phyloP scores from a whole-genome alignment of 2,329 filamentous ascomycete genomes.

The Neopestalotiopsis rosae region DNA sequence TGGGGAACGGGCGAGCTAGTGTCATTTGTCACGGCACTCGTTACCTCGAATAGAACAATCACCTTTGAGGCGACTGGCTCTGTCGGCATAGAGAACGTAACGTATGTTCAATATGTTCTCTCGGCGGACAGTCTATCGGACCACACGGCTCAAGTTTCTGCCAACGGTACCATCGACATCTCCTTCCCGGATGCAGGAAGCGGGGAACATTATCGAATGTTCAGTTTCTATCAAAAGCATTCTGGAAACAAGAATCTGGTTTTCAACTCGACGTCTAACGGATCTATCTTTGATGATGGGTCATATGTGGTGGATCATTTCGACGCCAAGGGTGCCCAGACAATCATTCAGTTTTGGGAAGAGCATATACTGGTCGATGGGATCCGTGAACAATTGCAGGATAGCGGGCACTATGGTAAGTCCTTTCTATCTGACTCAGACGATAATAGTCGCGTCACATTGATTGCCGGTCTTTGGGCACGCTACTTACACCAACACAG shows the following conservation, averaged over 20 bases:
- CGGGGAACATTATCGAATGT: not conserved
- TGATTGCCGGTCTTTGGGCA: too few relatives aligned
- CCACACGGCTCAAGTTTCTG: too few relatives aligned
- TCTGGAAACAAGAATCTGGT: not conserved
- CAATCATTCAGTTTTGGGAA: not conserved
- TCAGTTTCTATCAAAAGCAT: not conserved
- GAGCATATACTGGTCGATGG: constrained; percentile 1
- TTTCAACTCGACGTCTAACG: not conserved
- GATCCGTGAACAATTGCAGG: not conserved
- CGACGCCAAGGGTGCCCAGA: not conserved
- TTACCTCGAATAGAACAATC: not conserved
- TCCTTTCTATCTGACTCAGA: too few relatives aligned
- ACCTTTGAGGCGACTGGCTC: not conserved
- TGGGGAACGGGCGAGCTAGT: not conserved
- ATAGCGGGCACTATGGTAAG: not conserved
- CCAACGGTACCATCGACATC: too few relatives aligned
- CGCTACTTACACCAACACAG: too few relatives aligned
- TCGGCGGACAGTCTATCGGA: not conserved
- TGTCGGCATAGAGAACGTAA: not conserved
- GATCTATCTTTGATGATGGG: not conserved
- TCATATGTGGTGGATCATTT: constrained; percentile 1
- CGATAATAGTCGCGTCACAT: too few relatives aligned
- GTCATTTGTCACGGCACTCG: not conserved
- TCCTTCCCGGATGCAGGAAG: too few relatives aligned
- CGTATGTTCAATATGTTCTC: not conserved